These are phyloP conservation scores for Hypocrella siamensis DNA, from an alignment of 2,329 filamentous ascomycete species.

Conservation along the genomic window DNA sequence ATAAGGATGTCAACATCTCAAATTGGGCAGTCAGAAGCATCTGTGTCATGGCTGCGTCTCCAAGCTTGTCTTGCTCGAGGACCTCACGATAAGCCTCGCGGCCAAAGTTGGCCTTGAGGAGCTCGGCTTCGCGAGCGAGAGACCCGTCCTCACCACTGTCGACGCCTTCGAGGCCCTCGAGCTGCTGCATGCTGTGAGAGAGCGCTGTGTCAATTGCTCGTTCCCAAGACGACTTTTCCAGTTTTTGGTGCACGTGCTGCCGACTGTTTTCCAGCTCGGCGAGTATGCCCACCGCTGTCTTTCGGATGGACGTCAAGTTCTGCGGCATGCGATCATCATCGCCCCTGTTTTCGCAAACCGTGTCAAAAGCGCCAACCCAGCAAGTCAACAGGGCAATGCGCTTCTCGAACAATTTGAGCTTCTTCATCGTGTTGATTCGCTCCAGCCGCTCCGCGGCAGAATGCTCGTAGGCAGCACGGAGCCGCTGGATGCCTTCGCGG, in stretches of 20 bases:
- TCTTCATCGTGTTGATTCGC: slow-evolving; percentile 64
- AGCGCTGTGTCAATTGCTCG: slow-evolving; percentile 75
- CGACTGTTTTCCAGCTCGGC: slow-evolving; percentile 79
- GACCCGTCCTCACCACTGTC: slow-evolving; percentile 51
- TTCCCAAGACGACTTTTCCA: slow-evolving; percentile 76
- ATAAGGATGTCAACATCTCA: slow-evolving; percentile 72
- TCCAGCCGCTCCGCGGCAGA: slow-evolving; percentile 64
- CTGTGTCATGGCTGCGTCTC: slow-evolving; percentile 66
- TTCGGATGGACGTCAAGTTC: slow-evolving; percentile 61
- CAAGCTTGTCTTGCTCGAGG: slow-evolving; percentile 68
- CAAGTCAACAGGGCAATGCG: slow-evolving; percentile 74
- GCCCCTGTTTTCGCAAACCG: slow-evolving; percentile 51
- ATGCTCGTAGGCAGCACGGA: slow-evolving; percentile 74
- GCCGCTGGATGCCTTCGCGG: slow-evolving; percentile 63
- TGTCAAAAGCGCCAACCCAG: slow-evolving; percentile 87
- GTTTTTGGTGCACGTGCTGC: slow-evolving; percentile 74
- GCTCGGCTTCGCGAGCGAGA: slow-evolving; percentile 67
- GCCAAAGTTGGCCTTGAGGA: slow-evolving; percentile 70
- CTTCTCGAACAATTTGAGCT: slow-evolving; percentile 66
- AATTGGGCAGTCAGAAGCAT: slow-evolving; percentile 80
- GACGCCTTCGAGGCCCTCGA: slow-evolving; percentile 37
- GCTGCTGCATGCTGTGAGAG: slow-evolving; percentile 66
- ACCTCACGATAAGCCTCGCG: slow-evolving; percentile 65
- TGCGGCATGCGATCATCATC: slow-evolving; percentile 43
- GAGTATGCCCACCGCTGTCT: slow-evolving; percentile 76